These are phyloP conservation scores for Apiotrichum domesticum DNA, from an alignment of 1,284 basidiomycete genomes.

Conservation along the genomic window DNA sequence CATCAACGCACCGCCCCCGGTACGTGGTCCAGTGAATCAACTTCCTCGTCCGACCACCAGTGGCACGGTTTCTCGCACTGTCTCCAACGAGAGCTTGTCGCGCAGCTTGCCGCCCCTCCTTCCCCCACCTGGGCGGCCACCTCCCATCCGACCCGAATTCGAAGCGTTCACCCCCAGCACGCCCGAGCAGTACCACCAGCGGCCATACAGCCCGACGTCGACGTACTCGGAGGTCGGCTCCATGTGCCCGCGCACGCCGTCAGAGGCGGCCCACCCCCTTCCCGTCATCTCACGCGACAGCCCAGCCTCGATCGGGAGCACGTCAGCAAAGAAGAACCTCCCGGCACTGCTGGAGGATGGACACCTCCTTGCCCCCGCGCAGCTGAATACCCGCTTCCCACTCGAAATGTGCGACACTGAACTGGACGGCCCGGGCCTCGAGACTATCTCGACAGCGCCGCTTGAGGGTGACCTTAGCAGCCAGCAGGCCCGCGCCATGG, in stretches of 20 bases:
- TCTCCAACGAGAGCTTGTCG: not conserved
- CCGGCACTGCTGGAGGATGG: constrained; percentile 12
- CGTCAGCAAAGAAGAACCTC: constrained; percentile 7
- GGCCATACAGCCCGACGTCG: constrained; percentile 25
- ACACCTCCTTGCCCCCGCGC: not conserved
- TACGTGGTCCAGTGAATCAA: not conserved
- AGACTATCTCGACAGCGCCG: no score
- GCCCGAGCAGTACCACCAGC: constrained; percentile 6
- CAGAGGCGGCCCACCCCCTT: constrained; percentile 23
- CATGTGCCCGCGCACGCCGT: constrained; percentile 27
- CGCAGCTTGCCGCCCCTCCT: constrained; percentile 4
- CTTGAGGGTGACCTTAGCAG: no score
- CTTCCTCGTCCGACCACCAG: no score
- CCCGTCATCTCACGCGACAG: constrained; percentile 14
- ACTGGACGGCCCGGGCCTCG: no score
- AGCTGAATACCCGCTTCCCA: no score
- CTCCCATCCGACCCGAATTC: constrained; percentile 10
- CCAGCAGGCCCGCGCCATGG: no score
- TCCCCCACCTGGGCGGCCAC: constrained; percentile 10
- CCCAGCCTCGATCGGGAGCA: constrained; percentile 5
- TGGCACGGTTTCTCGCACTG: not conserved
- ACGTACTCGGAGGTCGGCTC: constrained; percentile 32
- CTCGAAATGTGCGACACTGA: no score
- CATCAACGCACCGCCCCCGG: not conserved
- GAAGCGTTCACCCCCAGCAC: constrained; percentile 7